Evolutionary conservation across 108 stramenopile genomes (phyloP), one percentile per base, ranked within the genome.

Genomic region (Conticribra guillardii): DNA sequence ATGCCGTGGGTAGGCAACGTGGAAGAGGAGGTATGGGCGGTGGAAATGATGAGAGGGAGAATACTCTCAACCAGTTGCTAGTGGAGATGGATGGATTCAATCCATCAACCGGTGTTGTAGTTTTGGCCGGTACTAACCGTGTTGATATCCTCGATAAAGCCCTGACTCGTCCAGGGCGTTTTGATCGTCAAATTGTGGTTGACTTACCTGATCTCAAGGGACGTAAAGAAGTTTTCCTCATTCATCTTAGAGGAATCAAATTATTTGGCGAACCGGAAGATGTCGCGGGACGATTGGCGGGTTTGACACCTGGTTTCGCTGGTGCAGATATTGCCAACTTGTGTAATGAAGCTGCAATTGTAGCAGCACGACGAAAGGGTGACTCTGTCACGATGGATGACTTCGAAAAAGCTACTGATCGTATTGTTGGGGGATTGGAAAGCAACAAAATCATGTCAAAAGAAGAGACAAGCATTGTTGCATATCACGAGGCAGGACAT

Each of bases 71-170:
- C 77, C 98, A 98, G 87, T 70, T 99, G 8, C 82, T 99, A 21
- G 97, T 98, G 2, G 99, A 99, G 76, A 99, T 99, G 98, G 98
- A 99, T 78, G 98, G 98, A 27, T 99, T 99, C 82, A 73, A 55
- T 44, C 71, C 88, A 9, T 79, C 83, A 32, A 91, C 95, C 4
- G 94, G 94, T 41, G 90, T 99, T 0, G 96, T 99, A 11, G 95
- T 95, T 11, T 76, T 96, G 51, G 98, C 97, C 3, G 98, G 96
- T 66, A 99, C 98, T 28, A 99, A 99, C 85, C 80, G 90, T n/a
- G 81, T 82, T 44, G 91, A 97, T 81, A 87, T 99, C 80, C 81
- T 96, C 21, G 96, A 97, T 86, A 79, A 93, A 61, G 96, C 96
- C 30, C 73, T 97, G 53, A 92, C 90, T 8, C 85, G 96, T 31